Base-by-base conservation (phyloP, 768 basidiomycete species). In the Cystofilobasidium macerans region DNA sequence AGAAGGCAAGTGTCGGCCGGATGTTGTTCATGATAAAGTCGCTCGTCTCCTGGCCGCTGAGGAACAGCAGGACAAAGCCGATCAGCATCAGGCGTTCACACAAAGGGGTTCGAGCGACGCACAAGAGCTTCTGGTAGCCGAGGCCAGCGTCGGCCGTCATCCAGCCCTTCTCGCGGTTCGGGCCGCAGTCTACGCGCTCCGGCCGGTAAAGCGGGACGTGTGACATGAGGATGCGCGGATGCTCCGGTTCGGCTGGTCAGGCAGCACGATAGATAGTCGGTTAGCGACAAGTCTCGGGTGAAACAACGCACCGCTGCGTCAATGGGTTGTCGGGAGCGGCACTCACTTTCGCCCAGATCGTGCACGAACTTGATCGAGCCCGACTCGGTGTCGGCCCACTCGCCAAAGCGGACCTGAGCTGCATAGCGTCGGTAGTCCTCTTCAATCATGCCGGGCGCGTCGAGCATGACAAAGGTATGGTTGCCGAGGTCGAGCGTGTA, bases 181-280 rank as follows among this genome's bases (percentile, higher is more conserved):
- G 84, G 14, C 93, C 92, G 73, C 93, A 97, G 24, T 77, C 71
- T 2, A 84, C 80, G 8, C 80, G 80, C 45, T 83, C 82, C 3
- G 85, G 82, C 47, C 93, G 81, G 48, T 82, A 82, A 12, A 97
- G 82, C n/a, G 93, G 93, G 57, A 97, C 89, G 73, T 97, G 93
- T 2, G 83, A 86, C 65, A 95, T 82, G 33, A 94, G 78, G 26
- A 93, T 78, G n/a, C 82, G 75, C 0, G 87, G 85, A 40, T 80
- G 76, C 6, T 69, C 60, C 3, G 71, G 69, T 6, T 65, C 71
- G 16, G 71, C 76, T 76, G n/a, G 16, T 5, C n/a, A 45, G 26
- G 2, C 32, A 35, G 45, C 9, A 43, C 9, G 60, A 9, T 5
- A 48, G 62, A 54, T 38, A 40, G 65, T 11, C 16, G n/a, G 16